A percentile compares a stretch with the other conserved stretches of the same genome.
Conservation (phyloP, 2,329 filamentous ascomycete species). For the Pyricularia sp. region DNA sequence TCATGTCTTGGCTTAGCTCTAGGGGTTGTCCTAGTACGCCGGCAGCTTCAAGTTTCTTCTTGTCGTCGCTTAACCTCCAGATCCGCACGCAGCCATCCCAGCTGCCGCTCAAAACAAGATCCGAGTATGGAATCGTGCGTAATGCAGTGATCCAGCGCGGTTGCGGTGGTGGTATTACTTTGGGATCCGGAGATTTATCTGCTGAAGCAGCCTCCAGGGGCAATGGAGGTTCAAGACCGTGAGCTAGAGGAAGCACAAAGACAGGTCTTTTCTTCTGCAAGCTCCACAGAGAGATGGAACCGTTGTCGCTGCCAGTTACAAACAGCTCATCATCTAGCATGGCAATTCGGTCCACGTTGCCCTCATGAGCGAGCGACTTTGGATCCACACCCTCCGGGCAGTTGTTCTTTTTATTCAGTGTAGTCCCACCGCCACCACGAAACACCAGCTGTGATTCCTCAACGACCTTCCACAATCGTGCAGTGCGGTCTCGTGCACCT, state of each 20-base stretch:
- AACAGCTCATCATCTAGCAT: conserved; percentile 85
- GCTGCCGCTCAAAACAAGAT: conserved; percentile 82
- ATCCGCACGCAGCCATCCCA: conserved; percentile 86
- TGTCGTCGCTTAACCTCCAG: conserved; percentile 80
- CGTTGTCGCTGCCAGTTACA: conserved; percentile 89
- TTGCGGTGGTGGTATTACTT: conserved; percentile 52
- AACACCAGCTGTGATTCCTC: conserved; percentile 96
- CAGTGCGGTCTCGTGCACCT: conserved; percentile 83
- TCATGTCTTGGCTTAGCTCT: conserved; percentile 9
- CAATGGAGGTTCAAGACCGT: conserved; percentile 71
- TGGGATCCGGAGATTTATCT: conserved; percentile 52
- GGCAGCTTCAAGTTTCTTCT: conserved; percentile 63
- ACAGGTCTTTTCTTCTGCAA: conserved; percentile 92
- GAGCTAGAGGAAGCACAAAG: conserved; percentile 68
- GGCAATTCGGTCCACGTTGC: conserved; percentile 84
- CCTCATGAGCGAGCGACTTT: conserved; percentile 56
- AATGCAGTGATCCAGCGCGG: conserved; percentile 90
- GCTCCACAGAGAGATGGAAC: conserved; percentile 77
- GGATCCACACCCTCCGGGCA: conserved; percentile 35
- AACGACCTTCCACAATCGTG: conserved; percentile 88
- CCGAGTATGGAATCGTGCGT: conserved; percentile 77
- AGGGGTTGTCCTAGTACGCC: conserved; percentile 50
- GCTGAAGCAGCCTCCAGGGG: conserved; percentile 69
- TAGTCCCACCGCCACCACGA: conserved; percentile 61
- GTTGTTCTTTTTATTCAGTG: conserved; percentile 30